Base-by-base conservation (phyloP, 768 basidiomycete species). In the Tylopilus sp. region DNA sequence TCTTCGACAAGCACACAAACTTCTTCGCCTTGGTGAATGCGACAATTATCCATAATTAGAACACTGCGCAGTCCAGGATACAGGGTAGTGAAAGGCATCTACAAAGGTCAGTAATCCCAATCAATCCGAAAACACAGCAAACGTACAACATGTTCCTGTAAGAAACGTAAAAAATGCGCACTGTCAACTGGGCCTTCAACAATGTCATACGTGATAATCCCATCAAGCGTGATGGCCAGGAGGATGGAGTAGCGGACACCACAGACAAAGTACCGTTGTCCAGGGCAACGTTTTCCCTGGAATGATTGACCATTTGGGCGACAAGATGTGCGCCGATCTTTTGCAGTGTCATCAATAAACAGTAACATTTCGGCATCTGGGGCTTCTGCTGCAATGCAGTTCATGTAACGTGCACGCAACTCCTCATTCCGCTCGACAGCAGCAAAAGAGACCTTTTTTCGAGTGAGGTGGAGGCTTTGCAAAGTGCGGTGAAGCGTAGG, bases 1-100 rank as follows among this genome's bases (percentile, higher is more conserved):
- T 58, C 55, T 40, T 59, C 60, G 16, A 61, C 37, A 5, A 69
- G 33, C 22, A 54, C 25, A 8, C 24, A 40, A 5, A 71, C 40
- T 19, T 57, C 55, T 6, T 63, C 45, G 14, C 54, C 47, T 54
- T 67, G 63, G 33, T 67, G 61, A 45, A 66, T 69, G 10, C 43
- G 26, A 21, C 58, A 62, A 34, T 64, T 70, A 25, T 69, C 62
- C 22, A 64, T 57, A 2, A 69, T 25, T 4, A 67, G 49, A 6
- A 69, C 46, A 45, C 55, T 56, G 13, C 25, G n/a, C 9, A 42
- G 34, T 3, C 46, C 34, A 14, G 52, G 41, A 26, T 57, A 57
- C 4, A 48, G 41, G 9, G 41, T 54, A 0, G 48, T 57, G 10
- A 57, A 54, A 0, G 36, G 45, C 48, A 57, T 54, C 49, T 56